phyloP scores from a whole-genome alignment of 148 eudicot species.

The Rhododendron kiyosumense region DNA sequence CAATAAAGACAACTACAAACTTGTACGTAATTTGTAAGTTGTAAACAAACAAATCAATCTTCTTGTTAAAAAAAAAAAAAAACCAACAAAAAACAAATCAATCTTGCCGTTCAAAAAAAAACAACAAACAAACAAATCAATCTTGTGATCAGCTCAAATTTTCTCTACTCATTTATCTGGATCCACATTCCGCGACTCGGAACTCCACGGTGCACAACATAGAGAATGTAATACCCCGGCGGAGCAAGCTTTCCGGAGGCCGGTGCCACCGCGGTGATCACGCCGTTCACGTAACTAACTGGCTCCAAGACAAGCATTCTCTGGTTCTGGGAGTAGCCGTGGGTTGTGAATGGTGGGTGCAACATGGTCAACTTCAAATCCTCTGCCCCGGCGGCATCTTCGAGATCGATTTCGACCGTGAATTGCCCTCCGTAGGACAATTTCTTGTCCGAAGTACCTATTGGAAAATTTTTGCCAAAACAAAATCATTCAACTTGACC shows the following conservation, averaged over 20 bases:
- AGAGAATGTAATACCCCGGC: constrained; percentile 64
- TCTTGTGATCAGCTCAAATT: neutral
- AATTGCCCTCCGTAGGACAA: constrained; percentile 32
- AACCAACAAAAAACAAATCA: no score
- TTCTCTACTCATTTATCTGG: constrained; percentile 18
- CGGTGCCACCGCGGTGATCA: constrained; percentile 42
- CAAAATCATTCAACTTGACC: no score
- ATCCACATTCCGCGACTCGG: constrained; percentile 75
- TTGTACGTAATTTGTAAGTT: neutral
- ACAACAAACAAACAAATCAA: neutral
- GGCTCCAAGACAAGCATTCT: constrained; percentile 40
- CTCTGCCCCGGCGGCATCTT: neutral
- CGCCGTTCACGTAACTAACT: neutral
- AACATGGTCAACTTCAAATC: constrained; percentile 53
- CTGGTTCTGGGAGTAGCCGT: constrained; percentile 79
- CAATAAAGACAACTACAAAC: no score
- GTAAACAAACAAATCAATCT: no score
- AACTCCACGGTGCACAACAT: constrained; percentile 51
- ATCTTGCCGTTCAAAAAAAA: no score
- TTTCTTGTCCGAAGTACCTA: neutral
- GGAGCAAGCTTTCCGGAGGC: constrained; percentile 54
- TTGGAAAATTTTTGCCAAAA: neutral
- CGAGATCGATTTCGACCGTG: constrained; percentile 10
- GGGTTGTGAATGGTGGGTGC: constrained; percentile 84
- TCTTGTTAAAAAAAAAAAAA: no score